These are phyloP conservation scores for Erythrobasidium hasegawianum DNA, from an alignment of 1,284 basidiomycete species.

Conservation along the genomic window DNA sequence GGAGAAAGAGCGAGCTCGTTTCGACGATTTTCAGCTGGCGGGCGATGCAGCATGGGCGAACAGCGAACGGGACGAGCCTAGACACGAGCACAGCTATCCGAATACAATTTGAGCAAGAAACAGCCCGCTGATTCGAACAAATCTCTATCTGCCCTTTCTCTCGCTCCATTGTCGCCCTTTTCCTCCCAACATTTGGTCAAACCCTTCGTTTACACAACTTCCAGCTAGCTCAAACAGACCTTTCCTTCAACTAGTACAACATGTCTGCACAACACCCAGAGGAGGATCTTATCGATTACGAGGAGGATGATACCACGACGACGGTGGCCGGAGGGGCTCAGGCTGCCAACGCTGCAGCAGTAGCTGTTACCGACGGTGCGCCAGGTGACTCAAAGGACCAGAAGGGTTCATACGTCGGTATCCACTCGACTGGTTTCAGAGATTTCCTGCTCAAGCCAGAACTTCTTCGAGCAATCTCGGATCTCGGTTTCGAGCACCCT, in stretches of 20 bases:
- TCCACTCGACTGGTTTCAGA: slow-evolving; percentile 70
- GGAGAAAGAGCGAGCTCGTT: slow-evolving; percentile 3
- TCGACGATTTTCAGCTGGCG: neutral
- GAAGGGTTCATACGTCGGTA: slow-evolving; percentile 95
- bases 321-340: slow-evolving; percentile 52
- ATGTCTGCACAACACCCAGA: slow-evolving; percentile 33
- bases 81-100: neutral
- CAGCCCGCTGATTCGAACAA: neutral
- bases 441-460: slow-evolving; percentile 98
- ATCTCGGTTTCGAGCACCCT: slow-evolving; percentile 98
- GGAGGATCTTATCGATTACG: slow-evolving; percentile 43
- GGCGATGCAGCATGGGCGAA: too few species aligned
- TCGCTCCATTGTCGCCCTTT: slow-evolving; percentile 1
- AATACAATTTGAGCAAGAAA: neutral
- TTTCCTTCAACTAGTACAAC: neutral
- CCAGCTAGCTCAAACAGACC: neutral
- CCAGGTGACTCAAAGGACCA: slow-evolving; percentile 68
- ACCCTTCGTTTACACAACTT: too few species aligned
- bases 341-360: slow-evolving; percentile 52
- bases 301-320: slow-evolving; percentile 73
- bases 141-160: neutral
- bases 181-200: too few species aligned
- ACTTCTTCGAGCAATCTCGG: slow-evolving; percentile 93
- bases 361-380: slow-evolving; percentile 54
- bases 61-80: neutral